Evolutionary conservation across 140 eudicot species (phyloP), one percentile per base, ranked within the genome.

Genomic region (Anethum foeniculum): DNA sequence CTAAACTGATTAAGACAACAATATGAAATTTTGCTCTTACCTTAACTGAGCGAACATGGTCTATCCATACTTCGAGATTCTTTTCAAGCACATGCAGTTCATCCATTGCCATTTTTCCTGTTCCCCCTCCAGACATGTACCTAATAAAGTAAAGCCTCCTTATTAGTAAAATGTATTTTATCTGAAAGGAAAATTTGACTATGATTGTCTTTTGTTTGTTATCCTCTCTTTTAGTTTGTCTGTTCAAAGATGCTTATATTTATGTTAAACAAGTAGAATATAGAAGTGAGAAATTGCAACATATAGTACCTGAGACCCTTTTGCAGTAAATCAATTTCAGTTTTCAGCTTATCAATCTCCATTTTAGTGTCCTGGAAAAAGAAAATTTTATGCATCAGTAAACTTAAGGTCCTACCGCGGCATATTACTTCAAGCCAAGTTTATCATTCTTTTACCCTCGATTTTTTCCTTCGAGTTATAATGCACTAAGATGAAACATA

Each of bases 41-140:
- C 88, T 95, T 95, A 49, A 94, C 90, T 4, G 97, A 88, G 78
- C 99, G 99, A 51, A 92, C 84, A 71, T 95, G 97, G 76, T 82
- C 85, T 46, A 95, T 95, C 97, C 93, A 92, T 32, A 80, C 82
- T 81, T 90, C 97, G 16, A 95, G 93, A 85, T 90, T 87, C 80
- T 89, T 92, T 85, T 95, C 99, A 82, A 95, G 90, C 51, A 88
- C 83, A 75, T 91, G 85, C 76, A 95, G 81, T 77, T 95, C 99
- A 81, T 90, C 93, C 83, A 92, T 54, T 69, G 84, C 82, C 99
- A 92, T 92, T 83, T 87, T 84, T 81, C 95, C 92, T 68, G 86
- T 85, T 74, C 94, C 98, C 54, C 94, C 96, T 85, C 95, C 92
- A 81, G 88, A 88, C 88, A 92, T 84, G 76, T 82, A 90, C 89